phyloP scores from a whole-genome alignment of 495 filamentous ascomycete species.

The Hypoxylon fuscum region DNA sequence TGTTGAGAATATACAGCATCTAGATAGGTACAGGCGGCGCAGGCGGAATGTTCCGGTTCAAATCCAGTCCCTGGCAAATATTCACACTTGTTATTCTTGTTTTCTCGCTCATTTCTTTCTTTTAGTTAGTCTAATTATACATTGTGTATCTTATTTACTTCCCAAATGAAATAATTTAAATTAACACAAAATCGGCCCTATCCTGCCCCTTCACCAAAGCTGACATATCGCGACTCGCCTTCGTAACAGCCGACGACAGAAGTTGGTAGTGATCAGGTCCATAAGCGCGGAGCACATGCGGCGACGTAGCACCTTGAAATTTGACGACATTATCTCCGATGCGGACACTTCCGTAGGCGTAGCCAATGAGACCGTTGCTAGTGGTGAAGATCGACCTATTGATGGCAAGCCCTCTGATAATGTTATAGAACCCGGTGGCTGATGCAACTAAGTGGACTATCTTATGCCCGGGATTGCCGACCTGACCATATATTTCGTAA shows the following conservation, averaged over 20 bases:
- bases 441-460: not conserved
- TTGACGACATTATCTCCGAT: not conserved
- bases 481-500: not conserved
- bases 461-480: not conserved
- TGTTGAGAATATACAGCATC: too few relatives aligned
- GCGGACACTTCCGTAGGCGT: not conserved
- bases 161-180: too few relatives aligned
- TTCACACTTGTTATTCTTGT: too few relatives aligned
- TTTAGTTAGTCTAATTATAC: too few relatives aligned
- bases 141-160: too few relatives aligned
- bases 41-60: too few relatives aligned
- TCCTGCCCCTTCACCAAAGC: not conserved
- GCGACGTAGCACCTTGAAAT: not conserved
- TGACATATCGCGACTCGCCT: not conserved
- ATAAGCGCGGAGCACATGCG: not conserved
- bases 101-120: too few relatives aligned
- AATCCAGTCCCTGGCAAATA: too few relatives aligned
- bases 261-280: not conserved
- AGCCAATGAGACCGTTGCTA: not conserved
- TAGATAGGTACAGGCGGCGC: too few relatives aligned
- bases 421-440: not conserved
- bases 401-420: not conserved
- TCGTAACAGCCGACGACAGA: not conserved
- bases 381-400: not conserved
- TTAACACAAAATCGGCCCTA: not conserved